Base-by-base conservation (phyloP, 306 rosid species). In the Inga laurina region DNA sequence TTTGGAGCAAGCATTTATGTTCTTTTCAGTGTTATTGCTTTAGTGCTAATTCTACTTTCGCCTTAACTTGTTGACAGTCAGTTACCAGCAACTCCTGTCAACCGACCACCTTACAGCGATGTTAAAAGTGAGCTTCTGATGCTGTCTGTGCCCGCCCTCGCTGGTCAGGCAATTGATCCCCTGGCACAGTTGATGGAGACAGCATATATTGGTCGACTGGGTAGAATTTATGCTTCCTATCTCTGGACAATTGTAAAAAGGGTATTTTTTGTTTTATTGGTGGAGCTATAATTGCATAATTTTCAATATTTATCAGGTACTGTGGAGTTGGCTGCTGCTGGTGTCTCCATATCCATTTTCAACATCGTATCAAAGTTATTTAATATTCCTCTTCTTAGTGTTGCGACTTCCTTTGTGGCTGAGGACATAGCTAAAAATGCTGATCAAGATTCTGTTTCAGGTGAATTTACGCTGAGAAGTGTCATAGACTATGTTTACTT, bases 401-500 rank as follows among this genome's bases (percentile, higher is more conserved):
- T 96, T 72, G 91, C 99, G 45, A 94, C 99, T 68, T 94, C 99
- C 74, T 96, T 96, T 79, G 99, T 96, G 77, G 99, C 98, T 46
- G 95, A 96, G 82, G 99, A 96, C 86, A 83, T 96, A 72, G 89
- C 97, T 37, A 94, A 91, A 79, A 35, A 76, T 82, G 86, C 88
- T 72, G 61, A 51, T 64, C 72, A 82, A 59, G 77, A 70, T 51
- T 85, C 95, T 84, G 43, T 80, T 87, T 88, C 94, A 91, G 99
- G 99, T 93, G 65, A 72, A 69, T 73, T 82, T 59, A 13, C 73
- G 14, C 43, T 45, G 77, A 32, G 24, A 43, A 27, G 45, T 59
- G 61, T 30, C 11, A 46, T 62, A 54, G 34, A 44, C n/a, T 32
- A 56, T 39, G 54, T 48, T 43, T 19, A 18, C 74, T 62, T 24